phyloP scores from a whole-genome alignment of 768 basidiomycete species.

The Suillus subaureus region DNA sequence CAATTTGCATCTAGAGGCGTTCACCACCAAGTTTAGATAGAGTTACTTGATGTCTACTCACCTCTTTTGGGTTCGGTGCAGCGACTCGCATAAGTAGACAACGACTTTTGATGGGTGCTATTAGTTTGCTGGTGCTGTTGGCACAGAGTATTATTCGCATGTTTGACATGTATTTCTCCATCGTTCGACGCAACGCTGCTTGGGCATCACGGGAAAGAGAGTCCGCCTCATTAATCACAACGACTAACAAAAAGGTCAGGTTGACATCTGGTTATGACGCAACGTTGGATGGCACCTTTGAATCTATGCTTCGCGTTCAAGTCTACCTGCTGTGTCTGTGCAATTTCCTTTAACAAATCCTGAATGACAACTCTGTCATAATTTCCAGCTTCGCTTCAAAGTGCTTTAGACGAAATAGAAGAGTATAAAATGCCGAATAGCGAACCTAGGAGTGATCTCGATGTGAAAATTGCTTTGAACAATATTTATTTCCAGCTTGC shows the following conservation, averaged over 20 bases:
- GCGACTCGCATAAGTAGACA: constrained; percentile 94
- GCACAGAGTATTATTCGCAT: constrained; percentile 96
- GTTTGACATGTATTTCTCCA: constrained; percentile 99
- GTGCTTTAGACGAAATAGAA: constrained; percentile 1
- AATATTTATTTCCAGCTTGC: constrained; percentile 94
- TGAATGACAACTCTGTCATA: constrained; percentile 96
- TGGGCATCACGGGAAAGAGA: constrained; percentile 94
- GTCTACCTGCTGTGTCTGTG: constrained; percentile 98
- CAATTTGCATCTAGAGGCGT: constrained; percentile 70
- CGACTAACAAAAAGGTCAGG: constrained; percentile 54
- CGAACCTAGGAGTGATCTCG: constrained; percentile 94
- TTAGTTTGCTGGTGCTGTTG: constrained; percentile 92
- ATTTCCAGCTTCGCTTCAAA: constrained; percentile 86
- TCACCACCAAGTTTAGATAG: constrained; percentile 9
- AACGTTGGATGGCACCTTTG: constrained; percentile 65
- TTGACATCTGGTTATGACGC: constrained; percentile 6
- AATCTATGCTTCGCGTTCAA: constrained; percentile 93
- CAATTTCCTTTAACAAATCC: constrained; percentile 96
- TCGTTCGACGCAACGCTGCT: constrained; percentile 93
- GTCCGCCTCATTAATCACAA: constrained; percentile 97
- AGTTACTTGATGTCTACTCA: constrained; percentile 32
- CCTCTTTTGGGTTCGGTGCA: constrained; percentile 80
- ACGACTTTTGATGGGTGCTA: constrained; percentile 95
- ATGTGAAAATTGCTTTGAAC: constrained; percentile 98
- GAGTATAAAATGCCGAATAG: constrained; percentile 2